Percentiles rank a stretch among this genome's conserved stretches.
Conservation (phyloP, 352 stramenopile genomes). For the Hyaloperonospora brassicae region DNA sequence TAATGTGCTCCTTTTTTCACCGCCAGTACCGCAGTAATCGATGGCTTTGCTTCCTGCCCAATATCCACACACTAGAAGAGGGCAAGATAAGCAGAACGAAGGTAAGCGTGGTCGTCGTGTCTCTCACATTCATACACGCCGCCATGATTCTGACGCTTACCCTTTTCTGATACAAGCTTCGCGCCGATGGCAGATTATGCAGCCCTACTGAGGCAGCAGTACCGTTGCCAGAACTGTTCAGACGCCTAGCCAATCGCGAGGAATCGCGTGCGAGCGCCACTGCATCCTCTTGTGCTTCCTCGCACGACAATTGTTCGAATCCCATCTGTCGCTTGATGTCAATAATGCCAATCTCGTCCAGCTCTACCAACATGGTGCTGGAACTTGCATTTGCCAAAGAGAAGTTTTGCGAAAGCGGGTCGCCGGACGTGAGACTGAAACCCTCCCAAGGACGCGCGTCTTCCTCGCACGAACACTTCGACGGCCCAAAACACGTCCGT, state of each 20-base stretch:
- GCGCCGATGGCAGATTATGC: conserved; percentile 16
- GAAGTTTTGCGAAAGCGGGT: conserved; percentile 5
- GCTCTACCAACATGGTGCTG: neutral
- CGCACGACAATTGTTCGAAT: conserved; percentile 26
- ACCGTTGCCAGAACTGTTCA: neutral
- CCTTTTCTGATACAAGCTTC: conserved; percentile 34
- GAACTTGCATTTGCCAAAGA: neutral
- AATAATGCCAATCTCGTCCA: conserved; percentile 39
- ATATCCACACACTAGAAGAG: conserved; percentile 35
- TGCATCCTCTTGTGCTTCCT: conserved; percentile 19
- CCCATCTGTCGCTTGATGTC: conserved; percentile 65
- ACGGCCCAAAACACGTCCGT: conserved; percentile 37
- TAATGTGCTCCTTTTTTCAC: conserved; percentile 32
- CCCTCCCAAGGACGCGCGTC: conserved; percentile 46
- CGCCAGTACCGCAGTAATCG: conserved; percentile 33
- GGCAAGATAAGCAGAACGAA: neutral
- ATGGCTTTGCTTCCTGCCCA: conserved; percentile 28
- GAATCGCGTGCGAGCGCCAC: conserved; percentile 16
- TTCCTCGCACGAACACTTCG: conserved; percentile 37
- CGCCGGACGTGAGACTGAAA: conserved; percentile 32
- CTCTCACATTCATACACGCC: neutral
- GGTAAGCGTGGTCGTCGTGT: neutral
- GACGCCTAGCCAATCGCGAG: conserved; percentile 23
- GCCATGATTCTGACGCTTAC: conserved; percentile 14
- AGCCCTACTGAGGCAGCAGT: conserved; percentile 5